Evolutionary conservation across 2,329 filamentous ascomycete genomes (phyloP).

Genomic region (Lithohypha guttulata): DNA sequence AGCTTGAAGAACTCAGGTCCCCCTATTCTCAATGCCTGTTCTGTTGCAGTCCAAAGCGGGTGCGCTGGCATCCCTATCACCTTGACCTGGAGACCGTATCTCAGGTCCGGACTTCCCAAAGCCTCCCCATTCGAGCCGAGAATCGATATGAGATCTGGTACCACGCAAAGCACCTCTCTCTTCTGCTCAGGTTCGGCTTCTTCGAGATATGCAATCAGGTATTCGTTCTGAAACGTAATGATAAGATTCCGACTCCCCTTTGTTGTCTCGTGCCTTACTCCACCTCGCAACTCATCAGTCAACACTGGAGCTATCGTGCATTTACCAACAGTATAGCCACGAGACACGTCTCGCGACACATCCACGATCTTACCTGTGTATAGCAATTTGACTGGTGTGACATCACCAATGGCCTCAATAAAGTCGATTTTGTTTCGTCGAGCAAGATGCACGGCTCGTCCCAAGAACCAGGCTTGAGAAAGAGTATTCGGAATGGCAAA

Average conservation of each 20-base stretch:
- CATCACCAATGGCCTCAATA: slow-evolving; percentile 31
- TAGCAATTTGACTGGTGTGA: slow-evolving; percentile 27
- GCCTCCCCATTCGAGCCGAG: slow-evolving; percentile 18
- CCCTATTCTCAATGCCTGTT: slow-evolving; percentile 31
- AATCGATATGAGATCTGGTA: slow-evolving; percentile 25
- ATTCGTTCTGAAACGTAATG: slow-evolving; percentile 26
- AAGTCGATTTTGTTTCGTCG: slow-evolving; percentile 25
- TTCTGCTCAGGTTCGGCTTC: not conserved
- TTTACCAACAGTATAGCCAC: slow-evolving; percentile 30
- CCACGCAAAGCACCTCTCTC: slow-evolving; percentile 23
- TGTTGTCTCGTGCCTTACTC: slow-evolving; percentile 19
- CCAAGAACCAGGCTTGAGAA: slow-evolving; percentile 26
- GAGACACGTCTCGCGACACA: slow-evolving; percentile 30
- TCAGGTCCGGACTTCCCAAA: slow-evolving; percentile 23
- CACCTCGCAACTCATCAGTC: slow-evolving; percentile 19
- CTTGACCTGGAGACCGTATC: slow-evolving; percentile 41
- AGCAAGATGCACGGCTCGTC: slow-evolving; percentile 23
- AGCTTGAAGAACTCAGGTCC: slow-evolving; percentile 32
- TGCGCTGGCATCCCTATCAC: slow-evolving; percentile 42
- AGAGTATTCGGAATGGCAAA: slow-evolving; percentile 25
- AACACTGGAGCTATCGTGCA: slow-evolving; percentile 24
- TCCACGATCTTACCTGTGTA: slow-evolving; percentile 38
- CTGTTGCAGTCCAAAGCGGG: slow-evolving; percentile 38
- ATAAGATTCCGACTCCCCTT: slow-evolving; percentile 13
- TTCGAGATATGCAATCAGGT: slow-evolving; percentile 22